Evolutionary conservation across 768 basidiomycete genomes (phyloP), one percentile per base, ranked within the genome.

Genomic region (Trametes cinnabarina): DNA sequence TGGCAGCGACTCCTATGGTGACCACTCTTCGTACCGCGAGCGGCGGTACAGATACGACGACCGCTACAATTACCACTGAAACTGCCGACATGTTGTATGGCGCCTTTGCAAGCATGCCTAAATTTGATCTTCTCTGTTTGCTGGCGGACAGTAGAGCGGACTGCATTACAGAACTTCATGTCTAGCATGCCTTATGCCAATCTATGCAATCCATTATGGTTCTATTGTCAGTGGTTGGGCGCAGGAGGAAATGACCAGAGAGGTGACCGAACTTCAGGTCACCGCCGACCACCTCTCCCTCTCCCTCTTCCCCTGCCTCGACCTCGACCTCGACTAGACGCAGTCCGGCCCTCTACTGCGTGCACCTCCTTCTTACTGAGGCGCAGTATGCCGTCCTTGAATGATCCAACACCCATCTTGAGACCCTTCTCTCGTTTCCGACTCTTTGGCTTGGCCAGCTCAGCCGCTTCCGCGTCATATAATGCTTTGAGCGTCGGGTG

Each of bases 361-460:
- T 59, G 68, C 39, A 92, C 80, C 25, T 94, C 92, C 25, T 79
- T 75, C 62, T 70, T 77, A 59, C 81, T 82, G 28, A 94, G 79
- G 58, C 79, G 82, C 54, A 94, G 77, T 26, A 82, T 77, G 10
- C 92, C 92, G 32, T 81, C 81, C 52, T 75, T 79, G 70, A 89
- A 93, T 58, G 78, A 87, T 7, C 92, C 92, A 20, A 94, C 80
- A 7, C 92, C 91, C 86, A 92, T 86, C 58, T 77, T 76, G 40
- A 94, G 70, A 11, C 92, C 92, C 64, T 82, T 78, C 42, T 81
- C 76, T 60, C 90, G 76, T 60, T 79, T 86, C 25, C 58, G 61
- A 61, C 73, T 76, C 42, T 66, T 72, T 7, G 57, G 60, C 19
- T 62, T 58, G 1, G 65, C 61, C 34, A 57, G 51, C n/a, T 22